Evolutionary conservation across 148 eudicot genomes (phyloP).

Genomic region (Rhododendron molle): DNA sequence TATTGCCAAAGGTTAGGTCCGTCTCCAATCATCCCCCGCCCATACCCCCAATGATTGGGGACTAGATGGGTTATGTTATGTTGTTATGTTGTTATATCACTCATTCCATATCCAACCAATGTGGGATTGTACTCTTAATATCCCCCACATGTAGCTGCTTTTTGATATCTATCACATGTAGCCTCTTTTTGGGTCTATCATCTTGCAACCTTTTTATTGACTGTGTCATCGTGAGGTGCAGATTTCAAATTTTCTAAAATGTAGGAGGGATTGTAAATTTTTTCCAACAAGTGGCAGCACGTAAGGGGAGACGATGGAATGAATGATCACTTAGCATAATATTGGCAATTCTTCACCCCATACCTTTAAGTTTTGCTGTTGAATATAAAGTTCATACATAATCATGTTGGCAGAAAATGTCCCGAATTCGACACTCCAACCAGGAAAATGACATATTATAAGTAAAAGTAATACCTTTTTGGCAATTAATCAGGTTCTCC

Average conservation of each 20-base stretch:
- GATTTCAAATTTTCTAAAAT: no score
- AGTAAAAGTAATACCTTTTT: constrained; percentile 46
- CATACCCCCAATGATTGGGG: no score
- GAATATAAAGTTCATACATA: neutral
- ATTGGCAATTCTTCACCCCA: neutral
- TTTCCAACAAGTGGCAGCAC: neutral
- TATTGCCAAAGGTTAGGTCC: no score
- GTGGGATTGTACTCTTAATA: neutral
- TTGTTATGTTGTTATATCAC: no score
- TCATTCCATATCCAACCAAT: neutral
- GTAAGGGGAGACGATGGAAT: neutral
- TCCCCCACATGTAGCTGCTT: neutral
- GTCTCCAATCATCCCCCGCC: no score
- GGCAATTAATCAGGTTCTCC: constrained; percentile 58
- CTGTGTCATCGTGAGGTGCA: no score
- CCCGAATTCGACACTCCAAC: neutral
- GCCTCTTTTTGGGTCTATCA: neutral
- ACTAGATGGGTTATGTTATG: no score
- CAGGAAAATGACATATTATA: neutral
- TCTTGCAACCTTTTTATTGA: neutral
- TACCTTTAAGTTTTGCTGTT: neutral
- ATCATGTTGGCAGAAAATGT: neutral
- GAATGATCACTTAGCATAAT: neutral
- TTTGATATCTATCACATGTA: neutral
- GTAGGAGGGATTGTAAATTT: neutral